phyloP scores from a whole-genome alignment of 192 early-diverging fungal species.

The Podila minutissima region DNA sequence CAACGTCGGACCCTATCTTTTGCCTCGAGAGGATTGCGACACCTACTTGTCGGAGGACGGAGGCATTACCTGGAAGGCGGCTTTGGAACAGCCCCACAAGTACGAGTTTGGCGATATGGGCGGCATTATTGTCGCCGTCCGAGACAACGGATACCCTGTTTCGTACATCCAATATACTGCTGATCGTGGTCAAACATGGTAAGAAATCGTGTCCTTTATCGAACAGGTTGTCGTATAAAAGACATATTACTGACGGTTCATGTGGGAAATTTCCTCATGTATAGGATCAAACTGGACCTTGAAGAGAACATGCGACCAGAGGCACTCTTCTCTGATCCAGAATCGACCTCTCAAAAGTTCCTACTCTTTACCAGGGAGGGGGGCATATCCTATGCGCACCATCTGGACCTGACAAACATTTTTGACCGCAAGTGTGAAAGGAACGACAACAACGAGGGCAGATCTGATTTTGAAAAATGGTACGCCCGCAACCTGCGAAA shows the following conservation, averaged over 20 bases:
- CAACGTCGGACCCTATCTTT: constrained; percentile 77
- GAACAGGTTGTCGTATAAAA: neutral
- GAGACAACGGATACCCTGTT: constrained; percentile 64
- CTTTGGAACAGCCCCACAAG: constrained; percentile 76
- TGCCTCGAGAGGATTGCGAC: constrained; percentile 79
- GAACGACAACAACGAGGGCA: constrained; percentile 63
- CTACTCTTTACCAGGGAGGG: constrained; percentile 54
- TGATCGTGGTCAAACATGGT: constrained; percentile 83
- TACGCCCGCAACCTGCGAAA: constrained; percentile 62
- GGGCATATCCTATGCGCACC: constrained; percentile 59
- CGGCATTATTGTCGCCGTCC: constrained; percentile 74
- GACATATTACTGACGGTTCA: no score
- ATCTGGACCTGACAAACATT: constrained; percentile 75
- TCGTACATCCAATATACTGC: constrained; percentile 76
- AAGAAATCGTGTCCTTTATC: neutral
- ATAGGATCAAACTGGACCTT: constrained; percentile 56
- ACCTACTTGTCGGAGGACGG: constrained; percentile 90
- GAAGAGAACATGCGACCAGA: constrained; percentile 62
- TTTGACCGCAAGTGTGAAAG: constrained; percentile 74
- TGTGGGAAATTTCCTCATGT: neutral
- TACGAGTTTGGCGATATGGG: constrained; percentile 91
- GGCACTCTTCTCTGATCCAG: constrained; percentile 82
- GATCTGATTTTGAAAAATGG: constrained; percentile 81
- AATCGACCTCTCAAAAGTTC: constrained; percentile 79
- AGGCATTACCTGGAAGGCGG: constrained; percentile 79